phyloP scores from a whole-genome alignment of 495 filamentous ascomycete genomes.

The Chlorociboria aeruginascens region DNA sequence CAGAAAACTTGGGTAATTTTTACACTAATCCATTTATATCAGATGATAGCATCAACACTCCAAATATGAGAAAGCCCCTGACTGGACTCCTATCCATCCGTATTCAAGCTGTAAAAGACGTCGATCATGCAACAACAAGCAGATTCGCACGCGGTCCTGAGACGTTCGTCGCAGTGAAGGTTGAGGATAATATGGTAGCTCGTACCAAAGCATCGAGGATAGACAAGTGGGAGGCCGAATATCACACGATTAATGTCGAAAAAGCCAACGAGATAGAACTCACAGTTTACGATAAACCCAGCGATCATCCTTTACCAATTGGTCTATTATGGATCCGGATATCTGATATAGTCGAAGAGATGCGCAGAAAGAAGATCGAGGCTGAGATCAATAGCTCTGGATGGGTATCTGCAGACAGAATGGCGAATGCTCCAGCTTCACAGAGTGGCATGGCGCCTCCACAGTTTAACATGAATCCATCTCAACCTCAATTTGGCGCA shows the following conservation, averaged over 20 bases:
- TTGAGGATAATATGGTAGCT: constrained; percentile 83
- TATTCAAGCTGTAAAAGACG: constrained; percentile 80
- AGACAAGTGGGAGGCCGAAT: constrained; percentile 85
- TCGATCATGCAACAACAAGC: constrained; percentile 82
- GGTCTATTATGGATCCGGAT: constrained; percentile 94
- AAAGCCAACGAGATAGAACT: constrained; percentile 98
- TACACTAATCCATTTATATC: constrained; percentile 11
- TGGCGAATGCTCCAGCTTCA: constrained; percentile 45
- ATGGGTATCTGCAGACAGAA: constrained; percentile 94
- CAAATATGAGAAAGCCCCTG: constrained; percentile 86
- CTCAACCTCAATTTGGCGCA: constrained; percentile 28
- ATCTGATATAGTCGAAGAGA: constrained; percentile 94
- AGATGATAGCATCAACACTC: constrained; percentile 96
- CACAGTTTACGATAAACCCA: constrained; percentile 88
- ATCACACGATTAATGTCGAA: constrained; percentile 83
- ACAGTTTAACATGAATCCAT: constrained; percentile 41
- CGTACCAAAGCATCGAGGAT: constrained; percentile 77
- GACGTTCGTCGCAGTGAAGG: constrained; percentile 90
- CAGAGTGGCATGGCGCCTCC: constrained; percentile 26
- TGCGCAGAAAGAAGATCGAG: constrained; percentile 95
- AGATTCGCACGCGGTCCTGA: constrained; percentile 85
- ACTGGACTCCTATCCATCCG: constrained; percentile 80
- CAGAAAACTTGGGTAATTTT: background rate
- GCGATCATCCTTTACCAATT: constrained; percentile 81
- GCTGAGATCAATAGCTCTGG: constrained; percentile 80